Evolutionary conservation across 805 yeast genomes (phyloP).

Genomic region (Pichia exigua): DNA sequence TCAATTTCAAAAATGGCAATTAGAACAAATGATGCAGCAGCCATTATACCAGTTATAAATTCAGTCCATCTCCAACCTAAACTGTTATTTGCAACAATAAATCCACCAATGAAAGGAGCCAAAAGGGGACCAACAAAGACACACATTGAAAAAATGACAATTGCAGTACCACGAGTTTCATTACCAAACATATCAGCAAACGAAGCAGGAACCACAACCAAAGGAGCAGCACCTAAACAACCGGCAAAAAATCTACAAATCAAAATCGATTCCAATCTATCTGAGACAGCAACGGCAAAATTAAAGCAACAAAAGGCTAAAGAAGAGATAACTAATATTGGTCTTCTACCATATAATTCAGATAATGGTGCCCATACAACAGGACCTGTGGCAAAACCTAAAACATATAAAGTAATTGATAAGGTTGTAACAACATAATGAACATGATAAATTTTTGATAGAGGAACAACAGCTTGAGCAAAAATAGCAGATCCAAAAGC

Average conservation of each 20-base stretch:
- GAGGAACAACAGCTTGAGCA: slow-evolving; percentile 47
- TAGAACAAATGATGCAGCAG: slow-evolving; percentile 30
- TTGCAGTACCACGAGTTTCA: slow-evolving; percentile 63
- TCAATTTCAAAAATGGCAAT: slow-evolving; percentile 47
- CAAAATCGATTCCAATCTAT: slow-evolving; percentile 69
- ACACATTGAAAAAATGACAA: slow-evolving; percentile 60
- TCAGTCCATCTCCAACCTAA: slow-evolving; percentile 83
- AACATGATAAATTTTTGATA: slow-evolving; percentile 49
- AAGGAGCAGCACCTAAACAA: slow-evolving; percentile 73
- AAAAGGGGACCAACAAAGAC: slow-evolving; percentile 75
- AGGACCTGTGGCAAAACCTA: slow-evolving; percentile 93
- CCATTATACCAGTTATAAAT: slow-evolving; percentile 62
- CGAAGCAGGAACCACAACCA: slow-evolving; percentile 81
- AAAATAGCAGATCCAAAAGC: slow-evolving; percentile 83
- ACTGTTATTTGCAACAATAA: slow-evolving; percentile 42
- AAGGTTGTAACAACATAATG: slow-evolving; percentile 64
- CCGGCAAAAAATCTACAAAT: slow-evolving; percentile 78
- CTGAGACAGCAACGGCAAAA: slow-evolving; percentile 71
- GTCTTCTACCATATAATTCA: slow-evolving; percentile 67
- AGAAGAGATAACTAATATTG: slow-evolving; percentile 48
- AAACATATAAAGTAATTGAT: slow-evolving; percentile 73
- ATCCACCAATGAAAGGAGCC: slow-evolving; percentile 75
- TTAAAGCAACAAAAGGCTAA: slow-evolving; percentile 52
- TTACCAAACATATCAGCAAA: slow-evolving; percentile 76
- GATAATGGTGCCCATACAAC: slow-evolving; percentile 83